Percentiles rank a stretch among this genome's conserved stretches.
Conservation (phyloP, 225 moss, liverwort and hornwort genomes). For the Neckera pumila region DNA sequence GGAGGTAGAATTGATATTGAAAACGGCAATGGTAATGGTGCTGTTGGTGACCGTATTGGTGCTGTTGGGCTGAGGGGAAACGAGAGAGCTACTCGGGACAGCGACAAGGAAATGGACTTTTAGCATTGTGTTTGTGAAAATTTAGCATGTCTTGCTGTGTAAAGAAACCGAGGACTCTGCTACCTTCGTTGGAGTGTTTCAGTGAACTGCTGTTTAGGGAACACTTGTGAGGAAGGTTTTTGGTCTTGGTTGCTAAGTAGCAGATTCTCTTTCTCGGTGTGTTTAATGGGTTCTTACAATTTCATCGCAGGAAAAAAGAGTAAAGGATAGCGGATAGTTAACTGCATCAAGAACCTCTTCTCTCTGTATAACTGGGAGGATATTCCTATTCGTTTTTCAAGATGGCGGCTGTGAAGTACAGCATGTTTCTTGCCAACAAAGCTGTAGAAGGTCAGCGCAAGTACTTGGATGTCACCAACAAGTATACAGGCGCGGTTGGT, state of each 20-base stretch:
- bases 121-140: not conserved
- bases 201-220: not conserved
- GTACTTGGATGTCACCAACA: slow-evolving; percentile 74
- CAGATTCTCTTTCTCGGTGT: not conserved
- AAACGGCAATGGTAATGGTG: not conserved
- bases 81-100: not conserved
- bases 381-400: not conserved
- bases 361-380: not conserved
- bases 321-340: not conserved
- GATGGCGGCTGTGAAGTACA: slow-evolving; percentile 36
- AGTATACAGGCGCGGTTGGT: slow-evolving; percentile 72
- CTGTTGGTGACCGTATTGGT: not conserved
- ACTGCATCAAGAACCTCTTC: not conserved
- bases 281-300: not conserved
- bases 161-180: not conserved
- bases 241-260: not conserved
- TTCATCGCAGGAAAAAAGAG: not conserved
- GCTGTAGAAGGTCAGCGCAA: slow-evolving; percentile 22
- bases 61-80: not conserved
- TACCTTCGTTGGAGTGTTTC: not conserved
- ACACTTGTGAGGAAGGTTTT: not conserved
- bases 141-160: not conserved
- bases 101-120: not conserved
- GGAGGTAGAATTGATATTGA: not conserved
- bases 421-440: slow-evolving; percentile 60